phyloP scores from a whole-genome alignment of 1,284 basidiomycete genomes.

The Limonomyces culmigenus region DNA sequence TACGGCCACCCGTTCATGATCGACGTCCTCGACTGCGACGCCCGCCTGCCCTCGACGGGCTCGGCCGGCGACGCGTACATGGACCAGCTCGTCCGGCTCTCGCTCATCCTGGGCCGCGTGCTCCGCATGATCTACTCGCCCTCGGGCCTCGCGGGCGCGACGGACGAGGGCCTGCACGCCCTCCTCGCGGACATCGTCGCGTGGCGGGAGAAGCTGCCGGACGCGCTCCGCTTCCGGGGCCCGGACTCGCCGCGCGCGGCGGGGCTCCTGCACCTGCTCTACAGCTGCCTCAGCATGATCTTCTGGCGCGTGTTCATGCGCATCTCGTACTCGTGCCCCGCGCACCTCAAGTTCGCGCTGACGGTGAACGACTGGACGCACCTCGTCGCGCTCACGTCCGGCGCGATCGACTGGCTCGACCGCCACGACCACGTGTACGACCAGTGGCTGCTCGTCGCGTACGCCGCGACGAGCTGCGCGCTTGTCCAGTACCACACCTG shows the following conservation, averaged over 20 bases:
- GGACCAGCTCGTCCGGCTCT: constrained; percentile 76
- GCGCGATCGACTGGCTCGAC: constrained; percentile 83
- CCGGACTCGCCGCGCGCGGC: constrained; percentile 38
- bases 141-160: constrained; percentile 69
- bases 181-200: constrained; percentile 61
- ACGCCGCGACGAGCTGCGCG: constrained; percentile 80
- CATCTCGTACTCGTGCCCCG: constrained; percentile 75
- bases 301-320: constrained; percentile 94
- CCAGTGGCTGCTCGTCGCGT: constrained; percentile 73
- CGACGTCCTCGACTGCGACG: constrained; percentile 86
- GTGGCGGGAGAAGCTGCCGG: constrained; percentile 66
- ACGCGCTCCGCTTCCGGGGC: constrained; percentile 59
- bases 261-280: constrained; percentile 73
- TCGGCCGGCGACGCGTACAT: constrained; percentile 60
- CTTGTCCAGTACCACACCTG: constrained; percentile 89
- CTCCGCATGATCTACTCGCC: constrained; percentile 89
- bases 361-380: constrained; percentile 67
- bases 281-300: constrained; percentile 77
- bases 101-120: constrained; percentile 74
- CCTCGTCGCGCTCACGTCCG: constrained; percentile 56
- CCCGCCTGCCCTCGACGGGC: constrained; percentile 67
- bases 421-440: constrained; percentile 70
- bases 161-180: constrained; percentile 55
- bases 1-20: constrained; percentile 86
- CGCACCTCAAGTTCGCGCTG: constrained; percentile 71